Evolutionary conservation across 2,329 filamentous ascomycete species (phyloP), one percentile per base, ranked within the genome.

Genomic region (Byssochlamys sp.): DNA sequence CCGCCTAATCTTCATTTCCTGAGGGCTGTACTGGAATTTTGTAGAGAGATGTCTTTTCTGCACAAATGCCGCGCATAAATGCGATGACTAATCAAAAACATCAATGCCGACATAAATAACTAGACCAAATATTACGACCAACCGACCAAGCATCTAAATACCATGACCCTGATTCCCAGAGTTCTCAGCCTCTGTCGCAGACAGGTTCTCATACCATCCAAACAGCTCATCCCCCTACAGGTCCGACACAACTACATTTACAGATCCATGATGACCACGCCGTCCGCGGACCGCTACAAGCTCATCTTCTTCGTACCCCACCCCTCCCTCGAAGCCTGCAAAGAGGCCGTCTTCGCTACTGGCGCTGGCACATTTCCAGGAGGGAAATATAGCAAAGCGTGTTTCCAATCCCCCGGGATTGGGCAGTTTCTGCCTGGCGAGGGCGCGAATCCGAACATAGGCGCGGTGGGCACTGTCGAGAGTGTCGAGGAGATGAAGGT

Each of bases 241-340:
- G 39, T 4, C 39, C 39, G 39, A 19, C 39, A 45, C 39, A 9
- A n/a, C 2, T 45, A 45, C 14, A 24, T 45, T 14, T 45, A 24
- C 39, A 45, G 39, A 45, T 45, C 39, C 39, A 45, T 19, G 19
- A 45, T 45, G 39, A n/a, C n/a, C n/a, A 45, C 39, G 4, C 39
- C 39, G 39, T 19, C 39, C 5, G n/a, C 39, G n/a, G 67, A 68
- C 57, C 69, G 70, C 57, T 72, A 75, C 66, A 75, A 77, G 57
- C 71, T 78, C n/a, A 60, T 75, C 58, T 78, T 77, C 67, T 76
- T 71, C 59, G 72, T 74, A 9, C 75, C 75, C 1, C 64, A 69
- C 28, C 59, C 69, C n/a, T 66, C 74, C 59, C 63, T 71, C 31
- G 70, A 76, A 51, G 48, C 61, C 9, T 75, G 73, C 63, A 76